Percentiles rank a stretch among this genome's conserved stretches.
Evolutionary conservation across 805 yeast species (phyloP).

Genomic region (Kuraishia molischiana): DNA sequence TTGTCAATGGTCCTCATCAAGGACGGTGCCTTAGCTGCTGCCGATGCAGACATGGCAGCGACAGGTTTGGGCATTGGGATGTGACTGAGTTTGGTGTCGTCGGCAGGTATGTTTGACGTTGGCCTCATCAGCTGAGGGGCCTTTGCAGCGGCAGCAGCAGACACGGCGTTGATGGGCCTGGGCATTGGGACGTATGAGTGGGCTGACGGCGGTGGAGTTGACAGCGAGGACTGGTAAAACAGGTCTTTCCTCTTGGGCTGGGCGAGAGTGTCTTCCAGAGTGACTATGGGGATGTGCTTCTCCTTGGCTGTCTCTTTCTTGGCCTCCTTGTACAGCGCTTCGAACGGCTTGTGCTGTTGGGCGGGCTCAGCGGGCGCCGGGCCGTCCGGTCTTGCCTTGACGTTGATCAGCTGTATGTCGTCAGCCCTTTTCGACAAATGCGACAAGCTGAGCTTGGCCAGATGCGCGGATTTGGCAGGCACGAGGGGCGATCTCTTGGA

Average conservation of each 20-base stretch:
- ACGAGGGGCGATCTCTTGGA: conserved; percentile 2
- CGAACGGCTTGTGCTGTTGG: conserved; percentile 6
- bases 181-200: not conserved
- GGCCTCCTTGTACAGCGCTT: conserved; percentile 4
- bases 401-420: conserved; percentile 8
- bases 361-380: not conserved
- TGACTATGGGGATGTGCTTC: conserved; percentile 12
- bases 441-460: not conserved
- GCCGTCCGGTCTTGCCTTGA: conserved; percentile 8
- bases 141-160: not conserved
- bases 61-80: conserved; percentile 11
- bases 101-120: not conserved
- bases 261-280: conserved; percentile 12
- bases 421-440: not conserved
- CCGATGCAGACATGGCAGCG: conserved; percentile 10
- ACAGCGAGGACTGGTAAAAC: not conserved
- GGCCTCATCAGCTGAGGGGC: conserved; percentile 2
- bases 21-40: conserved; percentile 15
- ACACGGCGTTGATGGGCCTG: not conserved
- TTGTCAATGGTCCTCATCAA: conserved; percentile 4
- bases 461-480: conserved; percentile 3
- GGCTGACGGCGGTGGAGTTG: no score
- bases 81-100: conserved; percentile 1
- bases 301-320: conserved; percentile 2
- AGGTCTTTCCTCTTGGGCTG: conserved; percentile 3